These are phyloP conservation scores for Globisporangium heterothallicum DNA, from an alignment of 352 stramenopile genomes.

Conservation along the genomic window DNA sequence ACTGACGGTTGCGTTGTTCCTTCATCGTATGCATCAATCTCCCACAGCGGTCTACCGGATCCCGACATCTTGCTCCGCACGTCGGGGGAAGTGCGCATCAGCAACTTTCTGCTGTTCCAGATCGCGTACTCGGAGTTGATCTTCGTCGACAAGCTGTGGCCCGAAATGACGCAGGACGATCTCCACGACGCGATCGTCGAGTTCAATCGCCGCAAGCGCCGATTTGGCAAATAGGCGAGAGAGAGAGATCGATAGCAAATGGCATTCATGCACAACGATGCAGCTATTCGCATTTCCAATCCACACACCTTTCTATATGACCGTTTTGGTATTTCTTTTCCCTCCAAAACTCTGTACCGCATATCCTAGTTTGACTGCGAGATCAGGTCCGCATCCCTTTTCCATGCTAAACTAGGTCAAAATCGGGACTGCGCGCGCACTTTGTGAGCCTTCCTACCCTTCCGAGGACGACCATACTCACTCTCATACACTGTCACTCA, in stretches of 20 bases:
- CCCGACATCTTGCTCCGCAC: constrained; percentile 95
- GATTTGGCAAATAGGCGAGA: constrained; percentile 85
- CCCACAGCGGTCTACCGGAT: constrained; percentile 85
- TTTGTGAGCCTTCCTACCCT: no score
- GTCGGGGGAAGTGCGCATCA: constrained; percentile 92
- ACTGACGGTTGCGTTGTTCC: no score
- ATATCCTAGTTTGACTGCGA: constrained; percentile 1
- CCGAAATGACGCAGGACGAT: constrained; percentile 87
- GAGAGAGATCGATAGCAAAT: background rate
- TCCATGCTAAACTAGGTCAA: constrained; percentile 5
- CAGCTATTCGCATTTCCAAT: no score
- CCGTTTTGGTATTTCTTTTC: constrained; percentile 9
- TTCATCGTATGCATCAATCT: no score
- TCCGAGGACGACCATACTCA: background rate
- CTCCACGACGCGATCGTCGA: constrained; percentile 75
- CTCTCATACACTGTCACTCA: background rate
- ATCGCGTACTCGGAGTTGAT: constrained; percentile 94
- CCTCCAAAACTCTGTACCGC: constrained; percentile 8
- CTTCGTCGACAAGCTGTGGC: constrained; percentile 95
- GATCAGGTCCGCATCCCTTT: background rate
- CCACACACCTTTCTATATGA: no score
- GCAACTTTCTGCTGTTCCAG: constrained; percentile 97
- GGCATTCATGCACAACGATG: no score
- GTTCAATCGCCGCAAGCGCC: constrained; percentile 83
- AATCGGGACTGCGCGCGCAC: no score